Evolutionary conservation across 768 basidiomycete genomes (phyloP), one percentile per base, ranked within the genome.

Genomic region (Cyclocybe cylindracea): DNA sequence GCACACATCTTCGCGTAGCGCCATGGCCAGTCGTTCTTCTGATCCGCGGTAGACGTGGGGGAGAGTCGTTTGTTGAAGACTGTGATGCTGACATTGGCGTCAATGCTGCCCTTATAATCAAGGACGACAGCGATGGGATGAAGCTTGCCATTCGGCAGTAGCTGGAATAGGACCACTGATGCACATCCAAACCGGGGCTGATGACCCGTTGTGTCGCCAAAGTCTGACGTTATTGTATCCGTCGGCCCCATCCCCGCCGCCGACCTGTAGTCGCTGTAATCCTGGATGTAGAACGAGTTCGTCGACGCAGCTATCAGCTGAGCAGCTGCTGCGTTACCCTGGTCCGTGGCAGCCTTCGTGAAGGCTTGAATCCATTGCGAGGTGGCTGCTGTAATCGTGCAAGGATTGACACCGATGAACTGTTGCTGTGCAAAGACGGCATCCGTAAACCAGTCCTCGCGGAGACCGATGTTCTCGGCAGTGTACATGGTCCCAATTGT

Each of bases 1-100:
- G 52, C 56, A 41, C 65, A 66, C 55, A 56, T 66, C 52, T 69
- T 69, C 10, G 68, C 68, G 34, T 67, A 68, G 11, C 68, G 64
- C 68, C 68, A 69, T 0, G 66, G 66, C 68, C 68, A 69, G 39
- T 69, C 68, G 8, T 14, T 19, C 6, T 43, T 42, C 43, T 68
- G 56, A 40, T 55, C 45, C 4, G 14, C 31, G 10, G 53, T 57
- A 1, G 55, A 14, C n/a, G 37, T 42, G 2, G 57, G 58, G 1
- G 59, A 36, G 24, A 39, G 39, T n/a, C 54, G 38, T 24, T 65
- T 58, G 50, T 69, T 69, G 61, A 69, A 64, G 24, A 24, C 24
- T 5, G 24, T 24, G 42, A 68, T 65, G 29, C 61, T 63, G 46
- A 67, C 62, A 18, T 65, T 62, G 1, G 46, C 53, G 3, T 58